Evolutionary conservation across 169 alveolate species (phyloP).

Genomic region (Plasmodium malariae): DNA sequence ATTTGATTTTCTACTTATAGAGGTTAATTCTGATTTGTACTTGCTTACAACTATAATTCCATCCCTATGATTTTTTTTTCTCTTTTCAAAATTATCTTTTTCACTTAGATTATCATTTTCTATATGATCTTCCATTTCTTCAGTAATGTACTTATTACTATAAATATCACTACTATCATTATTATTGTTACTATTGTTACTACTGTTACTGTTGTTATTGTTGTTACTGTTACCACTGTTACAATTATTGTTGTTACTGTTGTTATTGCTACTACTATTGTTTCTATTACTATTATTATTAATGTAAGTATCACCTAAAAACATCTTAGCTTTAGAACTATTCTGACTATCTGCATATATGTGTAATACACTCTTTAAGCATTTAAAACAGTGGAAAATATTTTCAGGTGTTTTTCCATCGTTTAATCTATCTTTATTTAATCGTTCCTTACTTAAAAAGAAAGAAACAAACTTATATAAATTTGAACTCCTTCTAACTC

Average conservation of each 20-base stretch:
- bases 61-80: constrained; percentile 11
- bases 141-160: constrained; percentile 42
- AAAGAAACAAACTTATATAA: constrained; percentile 76
- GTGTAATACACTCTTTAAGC: constrained; percentile 76
- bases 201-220: neutral
- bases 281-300: no score
- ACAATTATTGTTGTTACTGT: no score
- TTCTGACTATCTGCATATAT: constrained; percentile 53
- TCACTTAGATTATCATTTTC: constrained; percentile 53
- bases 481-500: constrained; percentile 72
- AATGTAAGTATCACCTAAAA: no score
- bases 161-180: neutral
- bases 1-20: constrained; percentile 57
- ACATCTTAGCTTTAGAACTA: constrained; percentile 11
- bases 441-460: constrained; percentile 75
- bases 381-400: constrained; percentile 71
- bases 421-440: constrained; percentile 66
- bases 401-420: constrained; percentile 72
- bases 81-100: neutral
- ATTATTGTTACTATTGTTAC: neutral
- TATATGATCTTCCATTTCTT: constrained; percentile 54
- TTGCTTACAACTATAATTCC: constrained; percentile 65
- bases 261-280: no score
- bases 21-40: constrained; percentile 52
- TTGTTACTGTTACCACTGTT: no score